Evolutionary conservation across 2,329 filamentous ascomycete species (phyloP), one percentile per base, ranked within the genome.

Genomic region (Coniochaeta sp.): DNA sequence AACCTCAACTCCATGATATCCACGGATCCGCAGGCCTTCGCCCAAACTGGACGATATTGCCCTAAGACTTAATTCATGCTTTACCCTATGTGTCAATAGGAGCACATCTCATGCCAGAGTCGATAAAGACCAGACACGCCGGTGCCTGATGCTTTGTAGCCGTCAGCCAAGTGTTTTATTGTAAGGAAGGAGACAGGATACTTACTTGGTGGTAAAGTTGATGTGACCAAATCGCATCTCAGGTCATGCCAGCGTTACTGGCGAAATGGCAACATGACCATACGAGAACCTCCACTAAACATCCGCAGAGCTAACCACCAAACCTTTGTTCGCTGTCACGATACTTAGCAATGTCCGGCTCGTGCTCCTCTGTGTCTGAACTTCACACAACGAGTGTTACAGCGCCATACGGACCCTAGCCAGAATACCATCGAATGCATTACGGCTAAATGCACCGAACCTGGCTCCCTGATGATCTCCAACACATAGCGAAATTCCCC

Each of bases 351-450:
- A 31, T 28, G 47, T 52, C 22, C 24, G 24, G 47, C 12, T 22
- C 19, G 22, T 31, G 24, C 14, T n/a, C 6, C 31, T 52, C 2
- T 22, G 22, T 47, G 57, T 57, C 61, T 60, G 61, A 61, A 57
- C 59, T 57, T 61, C 56, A 59, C 38, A 61, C 59, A 52, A 6
- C 36, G 44, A 58, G 31, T 55, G 59, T 61, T 56, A 57, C 44
- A 57, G 56, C 40, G 16, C 58, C 47, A 24, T 9, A 26, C 28
- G 19, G 24, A 31, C 6, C 43, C 19, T 9, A 43, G 26, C 26
- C n/a, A 17, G 11, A 9, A 17, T 31, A 22, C 24, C 19, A 52
- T 22, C 14, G 26, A 40, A 1, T n/a, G 26, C 47, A 19, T 19
- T 36, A 8, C 36, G 58, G 58, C 44, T 59, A 55, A 59, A 59